Percentiles rank a stretch among this genome's conserved stretches.
Evolutionary conservation across 495 filamentous ascomycete genomes (phyloP).

Genomic region (Corynascus novoguineensis): DNA sequence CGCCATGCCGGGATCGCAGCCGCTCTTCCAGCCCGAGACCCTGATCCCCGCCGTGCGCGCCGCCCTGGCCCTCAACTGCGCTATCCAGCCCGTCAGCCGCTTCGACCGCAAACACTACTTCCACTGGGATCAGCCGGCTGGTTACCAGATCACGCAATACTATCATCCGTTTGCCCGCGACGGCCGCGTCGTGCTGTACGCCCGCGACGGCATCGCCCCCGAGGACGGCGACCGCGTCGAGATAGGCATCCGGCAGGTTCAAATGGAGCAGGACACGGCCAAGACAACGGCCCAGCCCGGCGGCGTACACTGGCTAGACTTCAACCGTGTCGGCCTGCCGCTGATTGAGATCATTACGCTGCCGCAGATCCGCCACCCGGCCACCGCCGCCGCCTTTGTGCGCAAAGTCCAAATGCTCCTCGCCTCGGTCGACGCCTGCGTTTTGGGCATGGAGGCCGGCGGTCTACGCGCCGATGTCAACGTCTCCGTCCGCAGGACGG

Average conservation of each 20-base stretch:
- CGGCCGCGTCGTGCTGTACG: slow-evolving; percentile 62
- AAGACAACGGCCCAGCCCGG: slow-evolving; percentile 79
- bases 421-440: slow-evolving; percentile 73
- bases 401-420: slow-evolving; percentile 82
- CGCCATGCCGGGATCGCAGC: slow-evolving; percentile 84
- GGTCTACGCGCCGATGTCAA: slow-evolving; percentile 93
- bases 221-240: slow-evolving; percentile 59
- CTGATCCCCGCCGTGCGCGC: slow-evolving; percentile 88
- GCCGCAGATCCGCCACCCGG: slow-evolving; percentile 76
- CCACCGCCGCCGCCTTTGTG: slow-evolving; percentile 79
- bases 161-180: slow-evolving; percentile 79
- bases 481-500: slow-evolving; percentile 65
- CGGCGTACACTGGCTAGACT: slow-evolving; percentile 74
- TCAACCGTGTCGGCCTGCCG: slow-evolving; percentile 88
- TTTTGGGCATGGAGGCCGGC: slow-evolving; percentile 86
- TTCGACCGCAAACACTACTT: slow-evolving; percentile 99
- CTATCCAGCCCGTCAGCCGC: slow-evolving; percentile 64
- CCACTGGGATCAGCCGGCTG: slow-evolving; percentile 92
- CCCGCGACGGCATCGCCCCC: slow-evolving; percentile 72
- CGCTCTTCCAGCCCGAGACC: slow-evolving; percentile 75
- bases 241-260: slow-evolving; percentile 84
- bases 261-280: slow-evolving; percentile 96
- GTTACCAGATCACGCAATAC: slow-evolving; percentile 98
- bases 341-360: slow-evolving; percentile 93
- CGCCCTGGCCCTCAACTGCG: slow-evolving; percentile 76